Evolutionary conservation across 2,329 filamentous ascomycete genomes (phyloP), one percentile per base, ranked within the genome.

Genomic region (Aspergillus uvarum): DNA sequence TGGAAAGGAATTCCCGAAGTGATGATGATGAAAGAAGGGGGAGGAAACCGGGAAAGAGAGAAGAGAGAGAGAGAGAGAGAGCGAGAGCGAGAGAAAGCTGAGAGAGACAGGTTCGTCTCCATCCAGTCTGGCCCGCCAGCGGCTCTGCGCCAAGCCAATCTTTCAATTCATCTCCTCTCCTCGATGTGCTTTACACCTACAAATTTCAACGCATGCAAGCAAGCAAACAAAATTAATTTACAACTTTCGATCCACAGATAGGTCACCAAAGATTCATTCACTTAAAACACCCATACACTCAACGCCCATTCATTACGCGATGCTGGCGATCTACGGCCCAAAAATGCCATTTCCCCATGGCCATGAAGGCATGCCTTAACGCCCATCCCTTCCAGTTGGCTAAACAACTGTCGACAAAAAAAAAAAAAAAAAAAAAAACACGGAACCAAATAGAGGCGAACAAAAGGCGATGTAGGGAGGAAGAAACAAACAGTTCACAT

Each of bases 1-100:
- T 57, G 59, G 57, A 44, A 31, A 54, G 58, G 57, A 47, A 35
- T 47, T 32, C 44, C 53, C 19, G 53, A 35, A 35, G 31, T 29
- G 26, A 29, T 59, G 61, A 62, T 61, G 65, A 65, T 67, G 65
- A 64, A 68, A 63, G 61, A 63, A 67, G 61, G 60, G 59, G 59
- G 59, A 60, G 56, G 54, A 51, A 61, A 52, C 50, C 60, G 22
- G 54, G 54, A 54, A 61, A 55, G 31, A 58, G 50, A 56, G 59
- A 60, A 19, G n/a, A 44, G 38, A 44, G 38, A 19, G 38, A 44
- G 32, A 35, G 32, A 35, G 32, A 35, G 50, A 56, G 60, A 61
- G 44, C 56, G 32, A 38, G 6, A 12, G 35, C 5, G 35, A 38
- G 35, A 44, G 32, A 44, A 32, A 54, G 60, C 59, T 32, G 59